Percentiles rank a stretch among this genome's conserved stretches.
phyloP scores from a whole-genome alignment of 768 basidiomycete species.

The Collybia sordida region DNA sequence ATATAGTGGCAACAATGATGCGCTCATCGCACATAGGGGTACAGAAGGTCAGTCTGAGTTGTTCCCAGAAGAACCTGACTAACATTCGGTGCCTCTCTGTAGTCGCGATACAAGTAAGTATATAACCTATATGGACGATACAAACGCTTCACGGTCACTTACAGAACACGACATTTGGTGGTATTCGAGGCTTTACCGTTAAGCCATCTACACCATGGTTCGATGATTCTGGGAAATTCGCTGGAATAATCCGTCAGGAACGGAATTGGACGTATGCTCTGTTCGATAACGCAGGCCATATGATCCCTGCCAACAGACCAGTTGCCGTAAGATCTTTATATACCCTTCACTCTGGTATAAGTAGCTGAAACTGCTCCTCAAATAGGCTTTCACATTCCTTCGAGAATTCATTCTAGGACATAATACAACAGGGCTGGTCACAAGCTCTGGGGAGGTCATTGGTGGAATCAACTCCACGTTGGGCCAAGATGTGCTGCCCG shows the following conservation, averaged over 20 bases:
- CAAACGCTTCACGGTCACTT: constrained; percentile 2
- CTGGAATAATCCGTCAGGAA: constrained; percentile 77
- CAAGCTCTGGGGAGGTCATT: constrained; percentile 27
- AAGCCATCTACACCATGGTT: constrained; percentile 69
- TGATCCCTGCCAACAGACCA: constrained; percentile 35
- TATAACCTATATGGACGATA: neutral
- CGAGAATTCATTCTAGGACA: constrained; percentile 68
- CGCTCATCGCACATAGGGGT: constrained; percentile 59
- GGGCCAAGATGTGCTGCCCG: constrained; percentile 44
- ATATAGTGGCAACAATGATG: constrained; percentile 70
- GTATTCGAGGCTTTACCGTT: constrained; percentile 70
- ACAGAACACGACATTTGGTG: constrained; percentile 78
- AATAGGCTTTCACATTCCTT: constrained; percentile 57
- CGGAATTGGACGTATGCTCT: constrained; percentile 60
- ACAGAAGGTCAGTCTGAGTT: constrained; percentile 49
- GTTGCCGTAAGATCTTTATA: constrained; percentile 29
- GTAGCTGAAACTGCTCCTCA: neutral
- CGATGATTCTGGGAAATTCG: constrained; percentile 56
- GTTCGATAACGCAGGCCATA: constrained; percentile 42
- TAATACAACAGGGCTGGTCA: constrained; percentile 59
- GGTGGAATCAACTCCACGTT: constrained; percentile 52
- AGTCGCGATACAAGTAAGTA: constrained; percentile 58
- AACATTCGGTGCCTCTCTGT: constrained; percentile 26
- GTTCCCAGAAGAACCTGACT: neutral
- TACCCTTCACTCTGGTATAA: neutral